These are phyloP conservation scores for Xylaria bambusicola DNA, from an alignment of 495 filamentous ascomycete species.

Conservation along the genomic window DNA sequence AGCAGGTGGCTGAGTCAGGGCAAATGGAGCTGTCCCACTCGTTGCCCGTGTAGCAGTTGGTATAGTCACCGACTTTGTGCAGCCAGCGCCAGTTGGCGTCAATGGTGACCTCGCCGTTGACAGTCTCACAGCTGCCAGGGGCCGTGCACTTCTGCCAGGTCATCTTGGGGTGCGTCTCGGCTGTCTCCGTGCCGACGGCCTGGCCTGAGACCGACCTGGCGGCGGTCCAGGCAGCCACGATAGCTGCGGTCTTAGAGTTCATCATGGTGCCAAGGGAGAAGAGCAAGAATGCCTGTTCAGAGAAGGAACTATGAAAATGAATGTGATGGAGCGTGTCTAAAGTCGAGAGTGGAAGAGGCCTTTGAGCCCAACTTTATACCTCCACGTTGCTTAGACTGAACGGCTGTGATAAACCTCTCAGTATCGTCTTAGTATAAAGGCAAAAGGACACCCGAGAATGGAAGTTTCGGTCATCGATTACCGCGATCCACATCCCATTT, in stretches of 20 bases:
- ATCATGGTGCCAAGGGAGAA: constrained; percentile 20
- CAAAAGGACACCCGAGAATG: constrained; percentile 4
- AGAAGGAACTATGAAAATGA: constrained; percentile 1
- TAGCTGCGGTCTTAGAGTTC: constrained; percentile 41
- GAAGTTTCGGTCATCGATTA: constrained; percentile 10
- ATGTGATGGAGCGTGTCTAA: constrained; percentile 1
- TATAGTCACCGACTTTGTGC: constrained; percentile 38
- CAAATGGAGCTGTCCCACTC: constrained; percentile 57
- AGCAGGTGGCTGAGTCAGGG: constrained; percentile 48
- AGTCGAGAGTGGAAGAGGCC: background rate
- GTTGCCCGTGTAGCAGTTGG: constrained; percentile 58
- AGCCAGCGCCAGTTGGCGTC: constrained; percentile 38
- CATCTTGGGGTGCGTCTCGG: constrained; percentile 60
- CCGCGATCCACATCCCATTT: constrained; percentile 11
- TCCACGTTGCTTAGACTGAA: background rate
- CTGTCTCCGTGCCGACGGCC: constrained; percentile 51
- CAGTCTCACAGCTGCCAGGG: constrained; percentile 49
- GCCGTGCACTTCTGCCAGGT: constrained; percentile 57
- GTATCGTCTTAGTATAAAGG: background rate
- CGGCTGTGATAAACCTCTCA: background rate
- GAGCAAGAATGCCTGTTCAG: background rate
- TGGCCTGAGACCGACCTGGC: constrained; percentile 45
- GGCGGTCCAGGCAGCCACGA: constrained; percentile 39
- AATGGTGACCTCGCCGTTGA: constrained; percentile 15
- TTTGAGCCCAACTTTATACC: constrained; percentile 10